Conservation (phyloP, 2,329 filamentous ascomycete species). For the Pseudopithomyces maydicus region DNA sequence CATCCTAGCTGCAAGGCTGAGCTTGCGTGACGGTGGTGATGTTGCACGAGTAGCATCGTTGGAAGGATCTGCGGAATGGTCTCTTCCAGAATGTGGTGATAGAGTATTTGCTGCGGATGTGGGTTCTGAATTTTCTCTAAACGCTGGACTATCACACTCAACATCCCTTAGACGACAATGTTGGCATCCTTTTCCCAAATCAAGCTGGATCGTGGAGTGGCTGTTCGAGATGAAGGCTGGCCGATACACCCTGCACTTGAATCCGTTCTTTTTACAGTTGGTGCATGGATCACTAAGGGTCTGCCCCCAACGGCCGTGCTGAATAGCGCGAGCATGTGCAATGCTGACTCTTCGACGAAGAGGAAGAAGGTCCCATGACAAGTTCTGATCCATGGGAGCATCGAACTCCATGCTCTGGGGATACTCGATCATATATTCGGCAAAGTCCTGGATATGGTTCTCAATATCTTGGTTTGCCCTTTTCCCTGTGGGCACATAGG, state of each 20-base stretch:
- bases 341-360: slow-evolving; percentile 6
- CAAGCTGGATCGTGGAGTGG: not conserved
- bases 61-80: not conserved
- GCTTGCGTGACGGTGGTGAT: not conserved
- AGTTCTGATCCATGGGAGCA: not conserved
- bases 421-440: slow-evolving; percentile 4
- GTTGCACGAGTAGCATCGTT: slow-evolving; percentile 1
- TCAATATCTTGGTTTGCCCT: slow-evolving; percentile 7
- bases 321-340: slow-evolving; percentile 17
- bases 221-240: not conserved
- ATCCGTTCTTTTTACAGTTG: slow-evolving; percentile 6
- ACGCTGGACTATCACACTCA: slow-evolving; percentile 4
- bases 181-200: slow-evolving; percentile 11
- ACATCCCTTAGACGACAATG: slow-evolving; percentile 8
- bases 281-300: slow-evolving; percentile 2
- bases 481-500: not conserved
- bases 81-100: not conserved
- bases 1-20: not conserved
- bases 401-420: slow-evolving; percentile 4
- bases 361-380: slow-evolving; percentile 3
- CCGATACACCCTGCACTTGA: slow-evolving; percentile 13
- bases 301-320: slow-evolving; percentile 6
- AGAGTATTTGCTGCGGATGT: not conserved
- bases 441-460: slow-evolving; percentile 10
- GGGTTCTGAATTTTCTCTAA: not conserved